Evolutionary conservation across 345 rosid species (phyloP), one percentile per base, ranked within the genome.

Genomic region (Bruguiera gymnorhiza): DNA sequence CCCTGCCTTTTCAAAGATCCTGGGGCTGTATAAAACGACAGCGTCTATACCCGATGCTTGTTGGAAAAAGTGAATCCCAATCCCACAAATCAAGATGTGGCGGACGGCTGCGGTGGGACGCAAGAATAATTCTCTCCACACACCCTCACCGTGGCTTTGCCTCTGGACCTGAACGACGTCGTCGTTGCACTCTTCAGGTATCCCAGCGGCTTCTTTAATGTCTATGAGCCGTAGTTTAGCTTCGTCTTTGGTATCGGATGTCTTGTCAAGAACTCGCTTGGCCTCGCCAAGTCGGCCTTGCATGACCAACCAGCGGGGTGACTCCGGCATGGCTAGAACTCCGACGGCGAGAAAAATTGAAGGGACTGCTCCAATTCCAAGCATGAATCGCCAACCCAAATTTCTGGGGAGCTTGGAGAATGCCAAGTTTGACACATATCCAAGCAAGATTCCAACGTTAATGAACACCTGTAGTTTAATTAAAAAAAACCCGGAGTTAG

Each of bases 321-420:
- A 71, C 54, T 71, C 74, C 51, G 74, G 74, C 74, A 71, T 53
- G 52, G 43, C 53, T 8, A 71, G 74, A 27, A 71, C 52, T 32
- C 52, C 68, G 37, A 26, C 7, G 19, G 68, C 68, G n/a, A 71
- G 29, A 19, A 71, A 24, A 20, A 52, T 67, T 11, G 68, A 71
- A 6, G 68, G 68, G 46, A 71, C 23, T 5, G 54, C 68, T 19
- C 62, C 74, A 34, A 71, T 29, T 16, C 74, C 74, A 24, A 71
- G 53, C 74, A 71, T 71, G 37, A 71, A 52, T 32, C 74, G 46
- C 74, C 68, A 71, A 18, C 65, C 66, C 67, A 56, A 23, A 56
- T 56, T 23, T 21, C 6, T 4, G 4, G 60, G 60, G 6, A 56
- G 60, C 30, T 56, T 56, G 60, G 60, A 56, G 60, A 56, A 56